Base-by-base conservation (phyloP, 164 flowering plant species). In the Akebia trifoliata region DNA sequence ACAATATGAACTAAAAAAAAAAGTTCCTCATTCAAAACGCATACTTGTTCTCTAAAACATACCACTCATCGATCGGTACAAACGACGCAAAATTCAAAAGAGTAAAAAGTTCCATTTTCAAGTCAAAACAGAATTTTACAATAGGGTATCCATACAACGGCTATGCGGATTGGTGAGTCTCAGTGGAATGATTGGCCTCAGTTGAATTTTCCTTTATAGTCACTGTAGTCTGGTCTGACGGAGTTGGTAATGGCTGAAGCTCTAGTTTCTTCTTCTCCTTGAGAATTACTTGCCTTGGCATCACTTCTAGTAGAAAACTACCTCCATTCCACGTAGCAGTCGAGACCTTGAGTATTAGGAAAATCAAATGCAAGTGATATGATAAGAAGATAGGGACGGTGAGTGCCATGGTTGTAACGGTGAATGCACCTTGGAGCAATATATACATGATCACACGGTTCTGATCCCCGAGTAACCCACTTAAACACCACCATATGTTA, bases 261-360 rank as follows among this genome's bases (percentile, higher is more conserved):
- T 81, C 85, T 43, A 78, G 29, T 63, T 84, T 90, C 79, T 78
- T 93, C 74, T 86, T 79, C 83, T 90, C 90, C 74, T 93, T 90
- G 30, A 75, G 80, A 61, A 90, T 82, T 47, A 81, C 96, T 66
- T 93, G 97, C 67, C 83, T 66, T 0, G 99, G 99, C 99, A 93
- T 86, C 42, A 93, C 99, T 20, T 90, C 99, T 11, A 93, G 76
- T 26, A 93, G 63, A 60, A 93, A 93, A 78, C 85, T 84, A 36
- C 92, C 96, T 28, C 99, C 99, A 54, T 93, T 87, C 97, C 99
- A 90, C 8, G 84, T 66, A 9, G 97, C 10, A 30, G 97, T 96
- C 26, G 94, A 85, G 21, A 90, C 84, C 72, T 90, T 90, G 17
- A 93, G 84, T 46, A 87, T 61, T 74, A 90, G 99, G 72, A 93